Evolutionary conservation across 768 basidiomycete genomes (phyloP), one percentile per base, ranked within the genome.

Genomic region (Pisolithus tinctorius): DNA sequence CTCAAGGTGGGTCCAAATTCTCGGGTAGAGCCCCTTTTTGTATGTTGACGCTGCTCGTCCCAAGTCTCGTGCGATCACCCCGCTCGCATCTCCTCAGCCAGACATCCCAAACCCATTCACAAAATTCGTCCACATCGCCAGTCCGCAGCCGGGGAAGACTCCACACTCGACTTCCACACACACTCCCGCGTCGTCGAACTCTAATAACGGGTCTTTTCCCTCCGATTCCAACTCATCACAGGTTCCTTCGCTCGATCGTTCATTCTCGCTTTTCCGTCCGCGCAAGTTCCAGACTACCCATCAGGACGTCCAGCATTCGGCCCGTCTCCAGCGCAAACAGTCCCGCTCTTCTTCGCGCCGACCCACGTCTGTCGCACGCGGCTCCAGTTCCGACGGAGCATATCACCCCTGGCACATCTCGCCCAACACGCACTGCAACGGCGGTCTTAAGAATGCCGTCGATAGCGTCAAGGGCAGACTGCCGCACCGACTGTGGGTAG

Each of bases 391-490:
- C 16, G 58, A 57, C 16, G 50, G 60, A 47, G 59, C 54, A 9
- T 60, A 58, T 54, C 58, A 61, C 25, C 60, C 69, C 7, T 81
- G 71, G 70, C 73, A 80, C 51, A 66, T 78, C 31, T 74, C 75
- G 9, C 70, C 72, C n/a, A 91, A 89, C 60, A 74, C 81, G 0
- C 86, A 86, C 57, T 82, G 85, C 58, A 93, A 93, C 57, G 88
- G 88, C 14, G 90, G 90, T 9, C 73, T 93, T 46, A 85, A 86
- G 62, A 93, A 93, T 55, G 90, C 90, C 17, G 64, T 93, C 4
- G 78, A 82, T 30, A 85, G 84, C 58, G 79, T 89, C 46, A 74
- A 76, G 38, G 74, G 68, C 16, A 64, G 77, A 10, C 71, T 85
- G 44, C 71, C 77, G 45, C 68, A 68, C 41, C 75, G 75, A 59